These are phyloP conservation scores for Talaromyces sp. DNA, from an alignment of 2,329 filamentous ascomycete genomes.

Conservation along the genomic window DNA sequence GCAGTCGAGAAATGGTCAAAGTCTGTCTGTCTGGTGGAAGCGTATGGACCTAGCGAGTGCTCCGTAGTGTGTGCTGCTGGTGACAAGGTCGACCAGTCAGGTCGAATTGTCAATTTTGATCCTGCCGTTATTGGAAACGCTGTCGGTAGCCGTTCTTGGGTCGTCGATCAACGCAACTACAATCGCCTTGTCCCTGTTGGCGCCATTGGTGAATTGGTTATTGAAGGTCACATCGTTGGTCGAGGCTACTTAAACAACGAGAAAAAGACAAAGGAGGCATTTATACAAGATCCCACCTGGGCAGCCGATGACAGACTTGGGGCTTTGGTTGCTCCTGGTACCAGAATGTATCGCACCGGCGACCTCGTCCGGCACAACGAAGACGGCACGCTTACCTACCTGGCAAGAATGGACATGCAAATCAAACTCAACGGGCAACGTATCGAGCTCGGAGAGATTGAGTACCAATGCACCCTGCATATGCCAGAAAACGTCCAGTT, in stretches of 20 bases:
- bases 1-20: constrained; percentile 47
- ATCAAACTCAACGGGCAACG: constrained; percentile 47
- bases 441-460: constrained; percentile 45
- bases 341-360: constrained; percentile 37
- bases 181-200: constrained; percentile 45
- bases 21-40: constrained; percentile 46
- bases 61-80: constrained; percentile 37
- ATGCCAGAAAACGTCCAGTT: constrained; percentile 40
- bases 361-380: constrained; percentile 36
- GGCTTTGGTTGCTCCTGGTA: constrained; percentile 18
- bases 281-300: constrained; percentile 38
- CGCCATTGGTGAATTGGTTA: constrained; percentile 47
- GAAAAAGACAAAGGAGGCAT: constrained; percentile 35
- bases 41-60: constrained; percentile 45
- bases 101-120: constrained; percentile 31
- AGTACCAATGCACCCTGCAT: constrained; percentile 27
- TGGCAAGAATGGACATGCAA: constrained; percentile 40
- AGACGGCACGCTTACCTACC: constrained; percentile 35
- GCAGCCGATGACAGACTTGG: constrained; percentile 24
- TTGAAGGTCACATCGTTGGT: constrained; percentile 49
- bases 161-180: constrained; percentile 45
- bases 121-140: constrained; percentile 38
- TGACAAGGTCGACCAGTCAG: constrained; percentile 33
- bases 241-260: constrained; percentile 45
- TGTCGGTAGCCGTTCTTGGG: constrained; percentile 38